phyloP scores from a whole-genome alignment of 2,329 filamentous ascomycete species.

The Endoconidiophora polonica region DNA sequence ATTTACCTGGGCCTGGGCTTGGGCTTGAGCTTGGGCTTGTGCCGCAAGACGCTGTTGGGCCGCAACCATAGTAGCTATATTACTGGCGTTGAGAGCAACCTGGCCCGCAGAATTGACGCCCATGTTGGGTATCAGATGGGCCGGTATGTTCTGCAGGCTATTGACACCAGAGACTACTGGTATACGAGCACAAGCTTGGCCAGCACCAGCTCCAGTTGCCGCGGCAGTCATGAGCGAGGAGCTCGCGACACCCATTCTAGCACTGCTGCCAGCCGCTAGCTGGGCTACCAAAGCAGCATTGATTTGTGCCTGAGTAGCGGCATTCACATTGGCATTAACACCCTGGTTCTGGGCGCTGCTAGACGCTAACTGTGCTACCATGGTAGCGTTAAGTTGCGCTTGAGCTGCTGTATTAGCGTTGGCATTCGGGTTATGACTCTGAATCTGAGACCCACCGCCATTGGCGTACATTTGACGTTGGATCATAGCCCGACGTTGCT shows the following conservation, averaged over 20 bases:
- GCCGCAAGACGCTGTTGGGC: constrained; percentile 28
- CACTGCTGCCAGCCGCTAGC: not conserved
- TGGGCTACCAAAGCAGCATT: constrained; percentile 5
- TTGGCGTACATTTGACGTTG: constrained; percentile 7
- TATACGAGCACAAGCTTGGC: constrained; percentile 33
- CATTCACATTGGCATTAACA: not conserved
- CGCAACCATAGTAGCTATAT: constrained; percentile 24
- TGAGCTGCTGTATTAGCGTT: not conserved
- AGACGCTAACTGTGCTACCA: not conserved
- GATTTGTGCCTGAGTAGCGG: not conserved
- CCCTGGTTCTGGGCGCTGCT: not conserved
- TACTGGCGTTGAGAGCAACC: constrained; percentile 45
- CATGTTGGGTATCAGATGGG: constrained; percentile 34
- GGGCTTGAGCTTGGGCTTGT: constrained; percentile 29
- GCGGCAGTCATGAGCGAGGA: constrained; percentile 16
- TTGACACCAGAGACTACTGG: constrained; percentile 37
- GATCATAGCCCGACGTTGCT: constrained; percentile 28
- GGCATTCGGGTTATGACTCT: not conserved
- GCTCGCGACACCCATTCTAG: constrained; percentile 2
- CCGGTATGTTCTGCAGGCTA: constrained; percentile 30
- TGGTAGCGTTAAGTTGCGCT: not conserved
- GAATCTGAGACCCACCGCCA: not conserved
- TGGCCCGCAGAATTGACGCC: constrained; percentile 49
- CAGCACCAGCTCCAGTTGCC: constrained; percentile 21
- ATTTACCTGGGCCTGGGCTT: constrained; percentile 20